Evolutionary conservation across 2,329 filamentous ascomycete species (phyloP).

Genomic region (Dactylellina drechsleri): DNA sequence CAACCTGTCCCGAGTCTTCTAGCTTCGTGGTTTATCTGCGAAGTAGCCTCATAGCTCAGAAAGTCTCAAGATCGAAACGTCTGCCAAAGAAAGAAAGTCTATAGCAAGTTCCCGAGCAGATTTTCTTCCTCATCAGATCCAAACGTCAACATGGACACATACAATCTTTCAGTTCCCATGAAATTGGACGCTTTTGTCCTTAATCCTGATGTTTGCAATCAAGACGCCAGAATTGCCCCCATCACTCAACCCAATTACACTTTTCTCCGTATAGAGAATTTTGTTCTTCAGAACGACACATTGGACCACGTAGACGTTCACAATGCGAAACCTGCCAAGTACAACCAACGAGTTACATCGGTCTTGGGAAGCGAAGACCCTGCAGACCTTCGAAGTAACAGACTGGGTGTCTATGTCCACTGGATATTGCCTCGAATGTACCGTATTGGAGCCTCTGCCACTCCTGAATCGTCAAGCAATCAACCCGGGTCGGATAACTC

Average conservation of each 20-base stretch:
- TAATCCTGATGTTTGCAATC: constrained; percentile 59
- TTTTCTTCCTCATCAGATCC: too few relatives aligned
- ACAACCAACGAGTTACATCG: constrained; percentile 61
- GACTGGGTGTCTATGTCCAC: constrained; percentile 64
- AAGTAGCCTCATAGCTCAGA: too few relatives aligned
- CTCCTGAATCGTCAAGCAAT: not conserved
- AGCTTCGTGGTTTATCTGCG: too few relatives aligned
- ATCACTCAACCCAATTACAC: constrained; percentile 66
- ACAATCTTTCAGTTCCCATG: constrained; percentile 37
- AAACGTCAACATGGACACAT: too few relatives aligned
- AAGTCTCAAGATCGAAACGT: too few relatives aligned
- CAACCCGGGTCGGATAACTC: too few relatives aligned
- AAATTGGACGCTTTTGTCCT: constrained; percentile 59
- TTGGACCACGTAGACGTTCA: constrained; percentile 62
- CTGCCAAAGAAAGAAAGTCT: too few relatives aligned
- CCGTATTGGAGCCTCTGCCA: constrained; percentile 22
- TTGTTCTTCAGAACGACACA: too few relatives aligned
- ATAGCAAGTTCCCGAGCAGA: too few relatives aligned
- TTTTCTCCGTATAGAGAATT: constrained; percentile 61
- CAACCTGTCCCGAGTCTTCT: too few relatives aligned
- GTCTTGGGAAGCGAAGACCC: constrained; percentile 59
- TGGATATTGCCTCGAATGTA: constrained; percentile 63
- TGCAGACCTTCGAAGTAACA: constrained; percentile 56
- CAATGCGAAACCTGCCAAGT: constrained; percentile 58
- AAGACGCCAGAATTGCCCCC: constrained; percentile 61